Evolutionary conservation across 371 early-diverging fungal species (phyloP).

Genomic region (Mortierella sp.): DNA sequence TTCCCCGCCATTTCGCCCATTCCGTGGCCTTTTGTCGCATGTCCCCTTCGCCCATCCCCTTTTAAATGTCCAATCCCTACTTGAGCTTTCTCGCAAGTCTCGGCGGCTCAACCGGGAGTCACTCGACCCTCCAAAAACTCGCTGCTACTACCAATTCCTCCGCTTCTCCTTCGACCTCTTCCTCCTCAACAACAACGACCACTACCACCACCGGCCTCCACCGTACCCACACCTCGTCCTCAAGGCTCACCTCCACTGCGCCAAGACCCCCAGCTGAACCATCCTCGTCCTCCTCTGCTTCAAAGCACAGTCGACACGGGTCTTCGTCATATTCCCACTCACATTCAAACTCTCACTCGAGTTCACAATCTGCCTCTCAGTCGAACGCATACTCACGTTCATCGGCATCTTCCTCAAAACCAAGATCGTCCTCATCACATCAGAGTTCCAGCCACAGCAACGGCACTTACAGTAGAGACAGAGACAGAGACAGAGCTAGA

Average conservation of each 20-base stretch:
- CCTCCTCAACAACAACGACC: background rate
- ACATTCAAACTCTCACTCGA: background rate
- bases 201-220: constrained; percentile 1
- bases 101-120: constrained; percentile 51
- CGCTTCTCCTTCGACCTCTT: constrained; percentile 16
- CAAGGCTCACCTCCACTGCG: constrained; percentile 11
- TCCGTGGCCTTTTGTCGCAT: background rate
- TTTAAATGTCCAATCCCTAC: constrained; percentile 58
- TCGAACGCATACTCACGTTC: constrained; percentile 6
- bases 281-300: constrained; percentile 3
- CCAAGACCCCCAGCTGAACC: background rate
- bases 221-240: constrained; percentile 18
- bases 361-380: background rate
- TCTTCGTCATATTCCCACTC: background rate
- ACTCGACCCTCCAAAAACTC: constrained; percentile 56
- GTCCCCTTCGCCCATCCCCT: constrained; percentile 10
- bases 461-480: constrained; percentile 9
- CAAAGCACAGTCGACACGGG: constrained; percentile 7
- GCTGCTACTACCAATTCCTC: constrained; percentile 30
- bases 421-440: constrained; percentile 16
- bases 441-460: constrained; percentile 19
- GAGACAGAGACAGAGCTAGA: background rate
- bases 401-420: constrained; percentile 4
- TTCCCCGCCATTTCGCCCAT: background rate
- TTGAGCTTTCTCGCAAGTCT: constrained; percentile 50